Conservation (phyloP, 1,284 basidiomycete species). For the Spongiforma sp. region DNA sequence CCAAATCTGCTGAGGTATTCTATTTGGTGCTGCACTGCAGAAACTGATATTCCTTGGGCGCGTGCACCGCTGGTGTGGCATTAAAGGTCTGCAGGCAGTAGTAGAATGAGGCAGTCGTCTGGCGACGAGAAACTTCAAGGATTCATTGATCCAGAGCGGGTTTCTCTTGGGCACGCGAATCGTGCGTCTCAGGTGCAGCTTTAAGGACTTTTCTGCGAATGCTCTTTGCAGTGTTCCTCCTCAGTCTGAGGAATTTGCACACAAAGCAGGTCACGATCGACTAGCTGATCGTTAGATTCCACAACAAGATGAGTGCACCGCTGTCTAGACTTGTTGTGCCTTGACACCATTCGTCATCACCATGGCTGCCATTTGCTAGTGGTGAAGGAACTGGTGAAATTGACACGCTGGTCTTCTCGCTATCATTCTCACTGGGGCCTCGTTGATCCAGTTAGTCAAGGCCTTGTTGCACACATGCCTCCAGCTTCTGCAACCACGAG, state of each 20-base stretch:
- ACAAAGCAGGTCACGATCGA: conserved; percentile 8
- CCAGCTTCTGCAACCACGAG: conserved; percentile 41
- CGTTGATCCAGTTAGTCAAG: conserved; percentile 48
- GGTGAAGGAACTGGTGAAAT: conserved; percentile 11
- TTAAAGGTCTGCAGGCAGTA: no score
- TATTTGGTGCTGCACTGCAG: no score
- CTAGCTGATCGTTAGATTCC: conserved; percentile 31
- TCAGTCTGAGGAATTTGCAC: conserved; percentile 52
- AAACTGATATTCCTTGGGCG: no score
- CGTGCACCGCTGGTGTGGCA: no score
- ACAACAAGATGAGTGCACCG: conserved; percentile 27
- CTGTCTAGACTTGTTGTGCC: conserved; percentile 25
- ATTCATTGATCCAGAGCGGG: no score
- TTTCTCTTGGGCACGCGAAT: no score
- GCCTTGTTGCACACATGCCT: conserved; percentile 42
- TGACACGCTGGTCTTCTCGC: conserved; percentile 22
- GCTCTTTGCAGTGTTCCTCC: conserved; percentile 75
- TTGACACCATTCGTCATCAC: conserved; percentile 23
- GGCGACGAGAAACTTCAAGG: no score
- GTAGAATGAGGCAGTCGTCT: no score
- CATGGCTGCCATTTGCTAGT: conserved; percentile 35
- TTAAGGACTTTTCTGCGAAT: no score
- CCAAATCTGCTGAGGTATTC: no score
- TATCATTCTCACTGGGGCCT: conserved; percentile 34
- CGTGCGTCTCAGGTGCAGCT: no score